Evolutionary conservation across 495 filamentous ascomycete species (phyloP).

Genomic region (Trichoderma erinaceum): DNA sequence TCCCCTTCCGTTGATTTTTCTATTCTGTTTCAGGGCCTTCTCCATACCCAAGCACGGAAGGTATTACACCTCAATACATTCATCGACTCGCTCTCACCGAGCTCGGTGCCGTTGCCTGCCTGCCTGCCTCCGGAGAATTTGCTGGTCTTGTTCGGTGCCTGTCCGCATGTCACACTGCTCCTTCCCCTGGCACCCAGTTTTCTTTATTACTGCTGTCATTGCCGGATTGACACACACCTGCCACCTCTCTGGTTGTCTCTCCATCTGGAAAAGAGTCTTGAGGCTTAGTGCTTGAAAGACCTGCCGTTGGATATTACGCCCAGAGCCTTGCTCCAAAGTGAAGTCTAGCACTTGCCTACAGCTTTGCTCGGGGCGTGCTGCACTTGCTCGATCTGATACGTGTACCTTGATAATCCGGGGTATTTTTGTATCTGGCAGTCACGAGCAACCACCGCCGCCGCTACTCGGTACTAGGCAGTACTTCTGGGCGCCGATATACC

Average conservation of each 20-base stretch:
- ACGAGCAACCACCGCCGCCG: neutral
- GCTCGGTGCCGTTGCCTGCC: neutral
- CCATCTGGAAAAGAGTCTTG: neutral
- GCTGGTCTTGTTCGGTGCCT: too few species aligned
- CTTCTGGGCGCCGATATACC: neutral
- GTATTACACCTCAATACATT: too few species aligned
- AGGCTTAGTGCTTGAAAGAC: neutral
- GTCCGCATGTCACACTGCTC: neutral
- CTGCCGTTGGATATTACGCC: neutral
- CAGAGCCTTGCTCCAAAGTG: neutral
- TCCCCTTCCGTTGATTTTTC: neutral
- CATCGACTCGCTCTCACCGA: constrained; percentile 5
- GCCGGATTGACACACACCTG: neutral
- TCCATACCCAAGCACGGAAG: neutral
- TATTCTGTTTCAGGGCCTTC: neutral
- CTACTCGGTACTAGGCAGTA: neutral
- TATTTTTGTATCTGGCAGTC: neutral
- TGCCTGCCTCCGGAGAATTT: neutral
- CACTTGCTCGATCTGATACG: neutral
- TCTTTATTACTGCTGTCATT: neutral
- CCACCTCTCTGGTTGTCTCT: neutral
- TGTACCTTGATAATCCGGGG: neutral
- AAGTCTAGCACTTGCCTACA: neutral
- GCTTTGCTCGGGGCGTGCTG: neutral
- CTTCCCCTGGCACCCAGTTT: neutral